Percentiles rank a stretch among this genome's conserved stretches.
Conservation (phyloP, 2,329 filamentous ascomycete species). For the Scytalidium sp. region DNA sequence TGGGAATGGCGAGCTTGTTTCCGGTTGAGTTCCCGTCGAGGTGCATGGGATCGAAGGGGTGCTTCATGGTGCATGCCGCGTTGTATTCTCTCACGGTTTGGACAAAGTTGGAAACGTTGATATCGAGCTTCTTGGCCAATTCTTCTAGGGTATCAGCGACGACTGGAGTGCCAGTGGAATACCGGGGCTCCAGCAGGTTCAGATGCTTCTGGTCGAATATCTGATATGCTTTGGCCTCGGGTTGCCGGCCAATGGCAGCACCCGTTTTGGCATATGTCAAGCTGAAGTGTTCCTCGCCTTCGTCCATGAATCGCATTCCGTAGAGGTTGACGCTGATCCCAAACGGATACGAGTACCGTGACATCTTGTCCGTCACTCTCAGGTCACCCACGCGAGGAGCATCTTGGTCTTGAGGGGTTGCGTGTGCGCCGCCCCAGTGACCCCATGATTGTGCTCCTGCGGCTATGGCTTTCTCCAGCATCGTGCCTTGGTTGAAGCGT, state of each 20-base stretch:
- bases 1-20: constrained; percentile 43
- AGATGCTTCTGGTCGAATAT: constrained; percentile 55
- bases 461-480: constrained; percentile 47
- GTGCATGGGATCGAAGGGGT: constrained; percentile 43
- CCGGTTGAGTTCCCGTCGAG: constrained; percentile 62
- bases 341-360: constrained; percentile 64
- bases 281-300: constrained; percentile 61
- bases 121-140: constrained; percentile 51
- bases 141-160: constrained; percentile 47
- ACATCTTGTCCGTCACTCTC: constrained; percentile 58
- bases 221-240: constrained; percentile 56
- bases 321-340: constrained; percentile 61
- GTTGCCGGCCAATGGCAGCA: constrained; percentile 56
- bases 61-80: constrained; percentile 51
- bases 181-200: constrained; percentile 57
- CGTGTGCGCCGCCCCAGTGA: constrained; percentile 62
- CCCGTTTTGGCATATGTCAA: constrained; percentile 66
- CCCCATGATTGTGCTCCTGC: constrained; percentile 48
- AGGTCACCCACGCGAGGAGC: constrained; percentile 51
- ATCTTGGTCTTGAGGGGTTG: constrained; percentile 61
- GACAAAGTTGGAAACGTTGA: constrained; percentile 42
- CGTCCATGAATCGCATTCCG: constrained; percentile 61
- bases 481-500: constrained; percentile 59
- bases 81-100: constrained; percentile 54
- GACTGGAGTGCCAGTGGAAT: constrained; percentile 51